These are phyloP conservation scores for Penicillium oxalicum DNA, from an alignment of 2,329 filamentous ascomycete genomes.

Conservation along the genomic window DNA sequence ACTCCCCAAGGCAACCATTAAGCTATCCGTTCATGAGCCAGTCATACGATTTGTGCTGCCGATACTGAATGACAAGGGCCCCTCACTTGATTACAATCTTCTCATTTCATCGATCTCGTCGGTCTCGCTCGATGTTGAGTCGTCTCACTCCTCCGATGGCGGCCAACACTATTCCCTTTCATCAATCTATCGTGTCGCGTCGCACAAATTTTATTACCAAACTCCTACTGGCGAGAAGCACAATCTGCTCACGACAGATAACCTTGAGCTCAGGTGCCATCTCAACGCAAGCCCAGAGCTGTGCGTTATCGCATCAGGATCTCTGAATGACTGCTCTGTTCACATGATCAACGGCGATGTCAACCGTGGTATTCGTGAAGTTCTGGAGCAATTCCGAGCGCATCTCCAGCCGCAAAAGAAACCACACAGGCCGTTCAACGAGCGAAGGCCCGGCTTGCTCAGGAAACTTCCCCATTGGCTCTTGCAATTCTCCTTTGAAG, in stretches of 20 bases:
- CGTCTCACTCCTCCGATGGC: constrained; percentile 81
- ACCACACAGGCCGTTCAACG: constrained; percentile 44
- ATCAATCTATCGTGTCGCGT: constrained; percentile 74
- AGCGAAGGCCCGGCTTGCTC: constrained; percentile 61
- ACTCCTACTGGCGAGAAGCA: constrained; percentile 76
- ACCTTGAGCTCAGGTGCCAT: constrained; percentile 78
- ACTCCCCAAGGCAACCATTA: constrained; percentile 87
- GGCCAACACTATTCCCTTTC: constrained; percentile 82
- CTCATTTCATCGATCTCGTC: constrained; percentile 94
- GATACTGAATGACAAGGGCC: constrained; percentile 56
- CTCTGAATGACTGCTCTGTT: constrained; percentile 77
- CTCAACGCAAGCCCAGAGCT: constrained; percentile 80
- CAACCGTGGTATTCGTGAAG: constrained; percentile 83
- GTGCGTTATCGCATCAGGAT: constrained; percentile 71
- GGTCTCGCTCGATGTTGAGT: constrained; percentile 86
- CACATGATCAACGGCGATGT: constrained; percentile 91
- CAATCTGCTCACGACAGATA: constrained; percentile 80
- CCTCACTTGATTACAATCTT: constrained; percentile 79
- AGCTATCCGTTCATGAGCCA: constrained; percentile 93
- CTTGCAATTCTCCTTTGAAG: constrained; percentile 74
- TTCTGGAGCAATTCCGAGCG: constrained; percentile 73
- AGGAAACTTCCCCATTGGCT: constrained; percentile 79
- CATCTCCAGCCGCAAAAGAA: constrained; percentile 60
- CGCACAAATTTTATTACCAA: constrained; percentile 90
- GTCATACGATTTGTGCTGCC: constrained; percentile 85